phyloP scores from a whole-genome alignment of 768 basidiomycete species.

The Russula vinacea region DNA sequence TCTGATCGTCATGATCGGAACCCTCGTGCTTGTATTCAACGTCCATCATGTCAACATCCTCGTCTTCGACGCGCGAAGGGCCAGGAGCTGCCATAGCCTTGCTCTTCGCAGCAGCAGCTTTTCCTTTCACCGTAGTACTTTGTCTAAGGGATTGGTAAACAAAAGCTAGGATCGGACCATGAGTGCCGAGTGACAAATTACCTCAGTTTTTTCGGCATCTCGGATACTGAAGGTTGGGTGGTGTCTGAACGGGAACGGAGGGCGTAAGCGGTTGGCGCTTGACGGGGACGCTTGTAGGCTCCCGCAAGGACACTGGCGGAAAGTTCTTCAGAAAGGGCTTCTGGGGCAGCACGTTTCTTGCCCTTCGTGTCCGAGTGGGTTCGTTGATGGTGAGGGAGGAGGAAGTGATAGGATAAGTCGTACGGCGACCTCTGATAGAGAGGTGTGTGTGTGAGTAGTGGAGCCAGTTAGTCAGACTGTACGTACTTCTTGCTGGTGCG shows the following conservation, averaged over 20 bases:
- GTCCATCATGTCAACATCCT: conserved; percentile 77
- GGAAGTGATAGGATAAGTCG: conserved; percentile 45
- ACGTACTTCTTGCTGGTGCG: conserved; percentile 23
- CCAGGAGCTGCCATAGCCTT: conserved; percentile 57
- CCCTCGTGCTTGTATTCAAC: conserved; percentile 51
- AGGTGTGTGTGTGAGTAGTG: neutral
- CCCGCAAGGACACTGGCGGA: conserved; percentile 42
- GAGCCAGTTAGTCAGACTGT: conserved; percentile 36
- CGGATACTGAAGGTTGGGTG: conserved; percentile 41
- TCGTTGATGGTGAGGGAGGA: conserved; percentile 67
- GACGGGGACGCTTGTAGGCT: conserved; percentile 62
- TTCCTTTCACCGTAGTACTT: conserved; percentile 42
- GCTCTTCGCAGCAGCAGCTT: conserved; percentile 47
- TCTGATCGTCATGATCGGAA: conserved; percentile 48
- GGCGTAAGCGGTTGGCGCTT: conserved; percentile 52
- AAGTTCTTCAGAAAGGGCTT: conserved; percentile 63
- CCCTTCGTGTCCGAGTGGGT: conserved; percentile 75
- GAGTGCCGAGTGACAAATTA: conserved; percentile 31
- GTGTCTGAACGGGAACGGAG: conserved; percentile 56
- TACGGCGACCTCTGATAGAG: conserved; percentile 54
- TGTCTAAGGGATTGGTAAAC: conserved; percentile 40
- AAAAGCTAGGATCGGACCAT: conserved; percentile 5
- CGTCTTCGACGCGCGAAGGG: conserved; percentile 62
- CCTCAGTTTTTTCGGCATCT: conserved; percentile 79
- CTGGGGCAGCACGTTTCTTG: conserved; percentile 86